phyloP scores from a whole-genome alignment of 306 rosid species.

The Medicago ruthenica region DNA sequence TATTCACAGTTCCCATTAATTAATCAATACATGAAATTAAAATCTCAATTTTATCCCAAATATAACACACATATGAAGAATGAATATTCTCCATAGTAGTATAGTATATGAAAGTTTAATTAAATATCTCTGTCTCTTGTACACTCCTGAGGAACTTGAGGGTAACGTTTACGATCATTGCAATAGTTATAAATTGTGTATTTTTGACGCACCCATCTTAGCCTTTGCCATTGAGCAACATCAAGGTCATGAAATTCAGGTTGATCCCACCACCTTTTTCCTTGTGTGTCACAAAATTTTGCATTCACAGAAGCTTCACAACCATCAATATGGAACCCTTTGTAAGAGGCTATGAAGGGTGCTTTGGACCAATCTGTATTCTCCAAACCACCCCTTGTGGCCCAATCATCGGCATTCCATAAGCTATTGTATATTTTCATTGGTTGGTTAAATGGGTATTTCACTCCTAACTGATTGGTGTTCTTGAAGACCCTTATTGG shows the following conservation, averaged over 20 bases:
- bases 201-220: conserved; percentile 71
- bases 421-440: conserved; percentile 91
- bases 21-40: neutral
- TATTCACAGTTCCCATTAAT: too few species aligned
- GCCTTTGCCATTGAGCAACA: conserved; percentile 59
- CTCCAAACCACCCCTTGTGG: conserved; percentile 88
- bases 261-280: conserved; percentile 90
- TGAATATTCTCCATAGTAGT: neutral
- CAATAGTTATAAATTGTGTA: conserved; percentile 91
- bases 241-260: conserved; percentile 77
- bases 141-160: conserved; percentile 64
- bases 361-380: conserved; percentile 95
- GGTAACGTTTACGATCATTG: conserved; percentile 67
- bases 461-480: conserved; percentile 69
- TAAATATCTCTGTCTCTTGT: conserved; percentile 69
- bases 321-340: conserved; percentile 81
- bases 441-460: conserved; percentile 88
- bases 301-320: conserved; percentile 86
- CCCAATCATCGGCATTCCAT: conserved; percentile 98
- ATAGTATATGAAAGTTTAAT: conserved; percentile 4
- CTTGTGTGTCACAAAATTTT: conserved; percentile 73
- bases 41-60: neutral
- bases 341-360: conserved; percentile 80
- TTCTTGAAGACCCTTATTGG: conserved; percentile 91
- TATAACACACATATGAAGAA: neutral